A percentile compares a stretch with the other conserved stretches of the same genome.
phyloP scores from a whole-genome alignment of 2,329 filamentous ascomycete species.

The Fusarium fracticaudum region DNA sequence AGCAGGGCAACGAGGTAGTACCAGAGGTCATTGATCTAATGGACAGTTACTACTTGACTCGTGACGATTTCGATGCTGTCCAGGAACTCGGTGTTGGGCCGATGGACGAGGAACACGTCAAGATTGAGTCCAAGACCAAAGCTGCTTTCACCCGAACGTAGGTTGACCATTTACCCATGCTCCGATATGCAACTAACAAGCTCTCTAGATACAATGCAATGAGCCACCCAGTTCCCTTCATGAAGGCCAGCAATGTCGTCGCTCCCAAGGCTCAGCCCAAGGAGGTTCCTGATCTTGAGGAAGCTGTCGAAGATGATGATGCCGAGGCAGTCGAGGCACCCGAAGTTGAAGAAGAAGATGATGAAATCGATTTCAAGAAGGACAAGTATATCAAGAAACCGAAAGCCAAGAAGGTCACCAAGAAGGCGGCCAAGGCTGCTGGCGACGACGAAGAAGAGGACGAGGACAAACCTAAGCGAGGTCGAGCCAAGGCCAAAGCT shows the following conservation, averaged over 20 bases:
- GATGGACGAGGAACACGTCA: conserved; percentile 78
- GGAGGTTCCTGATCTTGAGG: conserved; percentile 92
- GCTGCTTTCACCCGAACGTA: conserved; percentile 87
- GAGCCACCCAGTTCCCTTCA: conserved; percentile 91
- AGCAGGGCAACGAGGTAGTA: conserved; percentile 84
- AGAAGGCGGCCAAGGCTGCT: conserved; percentile 55
- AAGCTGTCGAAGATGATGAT: conserved; percentile 92
- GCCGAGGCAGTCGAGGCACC: conserved; percentile 67
- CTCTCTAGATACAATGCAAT: conserved; percentile 79
- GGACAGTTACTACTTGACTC: conserved; percentile 96
- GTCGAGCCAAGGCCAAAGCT: conserved; percentile 53
- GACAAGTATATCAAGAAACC: conserved; percentile 97
- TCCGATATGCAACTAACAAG: conserved; percentile 14
- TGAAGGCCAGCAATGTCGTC: conserved; percentile 84
- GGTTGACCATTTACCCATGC: conserved; percentile 51
- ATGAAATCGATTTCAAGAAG: conserved; percentile 81
- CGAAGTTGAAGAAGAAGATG: conserved; percentile 76
- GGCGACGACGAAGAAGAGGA: conserved; percentile 56
- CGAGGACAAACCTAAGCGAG: conserved; percentile 63
- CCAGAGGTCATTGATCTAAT: conserved; percentile 89
- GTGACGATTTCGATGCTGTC: conserved; percentile 93
- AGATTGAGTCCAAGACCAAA: conserved; percentile 87
- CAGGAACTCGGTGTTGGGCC: conserved; percentile 89
- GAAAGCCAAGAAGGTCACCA: conserved; percentile 71
- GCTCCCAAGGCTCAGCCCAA: conserved; percentile 76